Evolutionary conservation across 179 eudicot genomes (phyloP).

Genomic region (Silene noctiflora): DNA sequence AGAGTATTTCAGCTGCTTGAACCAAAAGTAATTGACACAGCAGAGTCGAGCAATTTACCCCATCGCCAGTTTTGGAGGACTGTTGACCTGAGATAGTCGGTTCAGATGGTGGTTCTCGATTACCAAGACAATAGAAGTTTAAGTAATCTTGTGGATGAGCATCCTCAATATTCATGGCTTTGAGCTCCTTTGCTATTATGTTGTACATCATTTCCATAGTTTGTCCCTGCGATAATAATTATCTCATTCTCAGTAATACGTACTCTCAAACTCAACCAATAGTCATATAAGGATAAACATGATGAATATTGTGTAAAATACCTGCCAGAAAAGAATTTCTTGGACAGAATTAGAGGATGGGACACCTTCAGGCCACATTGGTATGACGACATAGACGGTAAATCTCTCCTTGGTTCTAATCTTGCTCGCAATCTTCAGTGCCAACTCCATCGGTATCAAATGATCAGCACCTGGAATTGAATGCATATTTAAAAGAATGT

Average conservation of each 20-base stretch:
- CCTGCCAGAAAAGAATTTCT: slow-evolving; percentile 88
- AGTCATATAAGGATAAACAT: neutral
- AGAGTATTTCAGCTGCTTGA: neutral
- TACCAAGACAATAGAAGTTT: slow-evolving; percentile 74
- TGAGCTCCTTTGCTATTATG: slow-evolving; percentile 52
- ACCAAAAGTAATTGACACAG: neutral
- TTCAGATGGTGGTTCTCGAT: slow-evolving; percentile 47
- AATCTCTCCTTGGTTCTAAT: slow-evolving; percentile 64
- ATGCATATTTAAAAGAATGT: neutral
- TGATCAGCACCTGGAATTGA: slow-evolving; percentile 63
- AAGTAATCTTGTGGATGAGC: slow-evolving; percentile 65
- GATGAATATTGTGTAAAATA: slow-evolving; percentile 11
- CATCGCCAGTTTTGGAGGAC: slow-evolving; percentile 22
- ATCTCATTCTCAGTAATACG: neutral
- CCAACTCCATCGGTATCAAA: slow-evolving; percentile 68
- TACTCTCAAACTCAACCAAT: neutral
- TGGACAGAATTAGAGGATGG: slow-evolving; percentile 59
- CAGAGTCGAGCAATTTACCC: slow-evolving; percentile 26
- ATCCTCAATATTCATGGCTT: slow-evolving; percentile 42
- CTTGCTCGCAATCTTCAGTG: slow-evolving; percentile 67
- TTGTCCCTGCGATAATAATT: slow-evolving; percentile 49
- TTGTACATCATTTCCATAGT: slow-evolving; percentile 79
- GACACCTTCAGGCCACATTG: slow-evolving; percentile 80
- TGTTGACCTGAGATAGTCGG: slow-evolving; percentile 13
- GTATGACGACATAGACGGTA: slow-evolving; percentile 62